Evolutionary conservation across 2,329 filamentous ascomycete genomes (phyloP), one percentile per base, ranked within the genome.

Genomic region (Blastomyces silverae): DNA sequence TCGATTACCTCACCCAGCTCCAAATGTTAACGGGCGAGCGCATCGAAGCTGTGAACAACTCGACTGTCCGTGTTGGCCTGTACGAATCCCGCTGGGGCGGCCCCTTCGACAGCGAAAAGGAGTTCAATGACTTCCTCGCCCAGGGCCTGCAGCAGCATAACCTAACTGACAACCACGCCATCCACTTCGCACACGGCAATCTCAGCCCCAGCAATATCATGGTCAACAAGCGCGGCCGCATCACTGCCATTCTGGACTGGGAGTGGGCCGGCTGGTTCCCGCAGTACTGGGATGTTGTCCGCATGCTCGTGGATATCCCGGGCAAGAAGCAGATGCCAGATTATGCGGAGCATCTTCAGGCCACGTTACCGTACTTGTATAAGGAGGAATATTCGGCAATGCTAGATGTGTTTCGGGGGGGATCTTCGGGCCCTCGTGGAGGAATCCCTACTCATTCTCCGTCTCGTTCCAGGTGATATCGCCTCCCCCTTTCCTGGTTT

Each of bases 211-310:
- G 61, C n/a, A 69, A 69, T 52, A 34, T 69, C 7, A 31, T 69
- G 28, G 66, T 68, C 57, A 65, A 65, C 56, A 44, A 66, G 25
- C 42, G 64, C 17, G 66, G 69, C 56, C 64, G 65, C 39, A 68
- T 71, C 7, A 70, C 66, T 0, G 69, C 64, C 2, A 61, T 71
- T 44, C 61, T 70, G 37, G 69, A 70, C 58, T 71, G 69, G 69
- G 70, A 70, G 56, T 64, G 63, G 56, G 68, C 68, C 13, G 70
- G 68, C 5, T 69, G 68, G 65, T 70, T 65, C 28, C 64, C 69
- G 2, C 61, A 66, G 50, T 67, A 67, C 46, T 57, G 64, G 48
- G 65, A 66, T 20, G 25, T 62, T 39, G 28, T 58, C 50, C 62
- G 52, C 28, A 64, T 66, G 58, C 44, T 57, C 42, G 1, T 63